Conservation (phyloP, 768 basidiomycete genomes). For the Gelatoporia subvermispora region DNA sequence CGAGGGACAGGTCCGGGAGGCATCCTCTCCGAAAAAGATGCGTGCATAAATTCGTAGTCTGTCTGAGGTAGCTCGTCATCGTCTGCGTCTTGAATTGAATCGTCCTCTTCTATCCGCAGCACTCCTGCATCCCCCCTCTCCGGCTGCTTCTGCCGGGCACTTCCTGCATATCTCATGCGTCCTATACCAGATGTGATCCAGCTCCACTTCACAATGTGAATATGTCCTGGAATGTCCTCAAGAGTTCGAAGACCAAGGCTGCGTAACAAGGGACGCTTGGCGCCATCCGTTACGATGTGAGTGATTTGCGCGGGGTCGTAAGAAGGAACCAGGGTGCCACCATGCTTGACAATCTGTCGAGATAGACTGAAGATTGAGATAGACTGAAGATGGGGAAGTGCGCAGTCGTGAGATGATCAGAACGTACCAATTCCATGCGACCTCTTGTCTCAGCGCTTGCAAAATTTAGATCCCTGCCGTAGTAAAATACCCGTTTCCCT, state of each 20-base stretch:
- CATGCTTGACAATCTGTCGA: conserved; percentile 54
- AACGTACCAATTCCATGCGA: conserved; percentile 58
- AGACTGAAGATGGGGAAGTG: not conserved
- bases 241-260: conserved; percentile 46
- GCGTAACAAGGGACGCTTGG: conserved; percentile 21
- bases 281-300: conserved; percentile 52
- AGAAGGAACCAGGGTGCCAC: conserved; percentile 53
- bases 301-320: conserved; percentile 57
- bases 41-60: conserved; percentile 10
- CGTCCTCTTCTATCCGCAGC: not conserved
- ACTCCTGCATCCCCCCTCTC: not conserved
- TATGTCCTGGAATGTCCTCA: conserved; percentile 55
- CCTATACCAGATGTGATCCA: conserved; percentile 46
- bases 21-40: conserved; percentile 14
- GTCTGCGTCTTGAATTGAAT: conserved; percentile 2
- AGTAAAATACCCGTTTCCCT: conserved; percentile 54
- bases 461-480: conserved; percentile 51
- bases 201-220: conserved; percentile 60
- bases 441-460: conserved; percentile 47
- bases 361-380: not conserved
- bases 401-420: not conserved
- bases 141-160: conserved; percentile 6
- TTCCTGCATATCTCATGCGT: conserved; percentile 19
- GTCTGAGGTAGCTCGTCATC: conserved; percentile 3
- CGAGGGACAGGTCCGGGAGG: conserved; percentile 9